Base-by-base conservation (phyloP, 805 yeast species). In the Kodamaea jinghongensis region DNA sequence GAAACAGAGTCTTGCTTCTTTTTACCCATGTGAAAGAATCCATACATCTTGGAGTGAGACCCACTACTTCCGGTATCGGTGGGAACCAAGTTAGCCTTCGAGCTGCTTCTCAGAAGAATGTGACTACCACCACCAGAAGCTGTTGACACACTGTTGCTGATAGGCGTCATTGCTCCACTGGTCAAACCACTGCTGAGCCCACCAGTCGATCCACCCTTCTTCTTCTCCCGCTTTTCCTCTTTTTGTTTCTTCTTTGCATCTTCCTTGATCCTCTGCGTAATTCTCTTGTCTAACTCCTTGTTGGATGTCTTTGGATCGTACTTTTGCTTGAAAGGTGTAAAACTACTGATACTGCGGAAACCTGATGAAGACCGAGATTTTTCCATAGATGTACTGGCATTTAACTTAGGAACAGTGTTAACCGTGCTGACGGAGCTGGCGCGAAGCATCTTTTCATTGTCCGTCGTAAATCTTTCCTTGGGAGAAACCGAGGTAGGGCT, bases 201-300 rank as follows among this genome's bases (percentile, higher is more conserved):
- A 10, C 40, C 40, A 4, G 17, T 37, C 6, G 31, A 31, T n/a
- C 15, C 17, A 15, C 25, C 43, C 48, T 30, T 40, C 40, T 30
- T 46, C 43, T 39, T 44, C 42, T 27, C 40, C 43, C 28, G 43
- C 44, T 38, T 63, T 27, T 44, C 52, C 5, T 36, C 49, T 41
- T 46, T 47, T 22, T 36, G 22, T 45, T 50, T 55, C 31, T 42
- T 14, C 31, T 57, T 59, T 37, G 60, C 69, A 17, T 64, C 70
- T 25, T 54, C 52, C 41, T 57, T 62, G 27, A 62, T 55, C 41
- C 57, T 34, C 34, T 59, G 62, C n/a, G 63, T 52, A 15, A 64
- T 59, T 25, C 60, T 47, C 45, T 52, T 59, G 45, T 65, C 70
- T 8, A 63, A 35, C 28, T 63, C 66, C 30, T 52, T 50, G 45